Evolutionary conservation across 495 filamentous ascomycete genomes (phyloP), one percentile per base, ranked within the genome.

Genomic region (Letharia lupina): DNA sequence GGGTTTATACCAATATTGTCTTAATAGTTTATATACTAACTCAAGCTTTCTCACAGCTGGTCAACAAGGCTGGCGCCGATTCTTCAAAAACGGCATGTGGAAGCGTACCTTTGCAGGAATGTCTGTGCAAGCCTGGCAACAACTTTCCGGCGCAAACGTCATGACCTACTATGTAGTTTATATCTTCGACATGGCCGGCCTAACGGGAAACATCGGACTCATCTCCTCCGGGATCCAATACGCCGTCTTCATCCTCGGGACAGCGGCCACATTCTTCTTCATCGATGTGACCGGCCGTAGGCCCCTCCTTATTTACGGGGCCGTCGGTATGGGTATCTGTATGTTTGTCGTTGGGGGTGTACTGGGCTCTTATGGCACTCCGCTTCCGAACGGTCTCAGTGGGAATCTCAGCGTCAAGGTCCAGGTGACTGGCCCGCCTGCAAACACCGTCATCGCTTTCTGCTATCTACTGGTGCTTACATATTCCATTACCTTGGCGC

Each of bases 391-490:
- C n/a, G 78, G 80, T 23, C 83, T 91, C 1, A 80, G 78, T 42
- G 83, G 83, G 45, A 90, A 91, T 73, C 74, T 74, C 42, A 92
- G 90, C 72, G 81, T 93, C 50, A 81, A 82, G 42, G 84, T 89
- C 71, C 69, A 77, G 50, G 85, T 91, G 48, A 76, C 76, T 2
- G 88, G 88, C 23, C 70, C 76, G 3, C 76, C 88, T 0, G 86
- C 87, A 12, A 87, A 88, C 72, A 85, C 83, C 23, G 84, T 92
- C 39, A 89, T 93, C 71, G 89, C 88, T 0, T 88, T 86, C 63
- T 90, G 84, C 0, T 94, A 91, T 70, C 83, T 93, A 11, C 90
- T 93, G 66, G 86, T 91, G 60, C 87, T 87, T 4, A 81, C 87
- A 1, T 93, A 89, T 71, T 89, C 88, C 3, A 78, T 90, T 18